These are phyloP conservation scores for Penicillium antarcticum DNA, from an alignment of 495 filamentous ascomycete species.

Conservation along the genomic window DNA sequence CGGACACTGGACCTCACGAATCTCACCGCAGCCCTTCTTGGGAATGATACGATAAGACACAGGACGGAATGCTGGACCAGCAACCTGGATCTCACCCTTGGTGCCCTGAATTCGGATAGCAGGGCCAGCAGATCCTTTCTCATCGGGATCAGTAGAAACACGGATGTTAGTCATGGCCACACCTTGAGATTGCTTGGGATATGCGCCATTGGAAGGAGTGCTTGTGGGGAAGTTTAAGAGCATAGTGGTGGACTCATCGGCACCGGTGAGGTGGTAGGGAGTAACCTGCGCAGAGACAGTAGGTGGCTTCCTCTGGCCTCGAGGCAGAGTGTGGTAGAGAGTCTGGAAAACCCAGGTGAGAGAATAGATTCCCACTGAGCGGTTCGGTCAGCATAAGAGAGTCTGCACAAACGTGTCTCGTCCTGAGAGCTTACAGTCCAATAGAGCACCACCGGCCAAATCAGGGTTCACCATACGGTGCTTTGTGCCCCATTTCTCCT, in stretches of 20 bases:
- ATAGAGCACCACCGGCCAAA: slow-evolving; percentile 77
- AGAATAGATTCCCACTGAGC: slow-evolving; percentile 75
- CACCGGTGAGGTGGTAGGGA: slow-evolving; percentile 74
- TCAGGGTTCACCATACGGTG: slow-evolving; percentile 87
- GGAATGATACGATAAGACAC: slow-evolving; percentile 57
- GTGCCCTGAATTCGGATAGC: slow-evolving; percentile 81
- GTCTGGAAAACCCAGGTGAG: slow-evolving; percentile 93
- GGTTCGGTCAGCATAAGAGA: neutral
- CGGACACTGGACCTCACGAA: slow-evolving; percentile 58
- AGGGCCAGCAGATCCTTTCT: slow-evolving; percentile 58
- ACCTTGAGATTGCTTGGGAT: slow-evolving; percentile 53
- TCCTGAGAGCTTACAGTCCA: slow-evolving; percentile 56
- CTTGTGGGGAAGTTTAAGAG: slow-evolving; percentile 71
- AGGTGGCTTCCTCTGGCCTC: slow-evolving; percentile 49
- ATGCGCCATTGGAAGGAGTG: slow-evolving; percentile 41
- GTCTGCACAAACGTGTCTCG: no score
- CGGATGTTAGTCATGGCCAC: slow-evolving; percentile 77
- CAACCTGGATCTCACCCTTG: slow-evolving; percentile 82
- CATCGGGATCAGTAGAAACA: slow-evolving; percentile 63
- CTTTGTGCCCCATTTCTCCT: slow-evolving; percentile 48
- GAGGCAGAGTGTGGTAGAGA: slow-evolving; percentile 74
- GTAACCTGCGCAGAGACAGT: slow-evolving; percentile 62
- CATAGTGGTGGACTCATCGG: slow-evolving; percentile 78
- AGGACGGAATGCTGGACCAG: slow-evolving; percentile 70
- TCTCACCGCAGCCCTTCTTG: slow-evolving; percentile 36